Conservation (phyloP, 164 flowering plant genomes). For the Pachysandra terminalis region DNA sequence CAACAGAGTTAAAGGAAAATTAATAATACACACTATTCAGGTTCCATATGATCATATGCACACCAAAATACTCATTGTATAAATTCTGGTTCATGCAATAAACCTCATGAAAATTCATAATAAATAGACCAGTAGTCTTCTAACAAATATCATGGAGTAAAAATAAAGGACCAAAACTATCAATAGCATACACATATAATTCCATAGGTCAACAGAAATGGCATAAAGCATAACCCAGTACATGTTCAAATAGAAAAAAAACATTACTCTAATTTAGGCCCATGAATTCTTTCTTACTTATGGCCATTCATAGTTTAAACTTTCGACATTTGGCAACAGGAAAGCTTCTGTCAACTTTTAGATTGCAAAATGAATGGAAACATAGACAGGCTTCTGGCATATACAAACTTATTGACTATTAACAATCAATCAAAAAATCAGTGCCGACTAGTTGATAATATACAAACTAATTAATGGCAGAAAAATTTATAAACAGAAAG, state of each 20-base stretch:
- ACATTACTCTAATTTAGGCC: too few relatives aligned
- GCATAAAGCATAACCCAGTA: background rate
- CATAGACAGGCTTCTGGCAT: too few relatives aligned
- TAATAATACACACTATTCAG: background rate
- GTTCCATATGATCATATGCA: background rate
- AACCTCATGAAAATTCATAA: too few relatives aligned
- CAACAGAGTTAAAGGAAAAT: constrained; percentile 1
- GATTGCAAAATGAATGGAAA: too few relatives aligned
- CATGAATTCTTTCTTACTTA: too few relatives aligned
- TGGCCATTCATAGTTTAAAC: too few relatives aligned
- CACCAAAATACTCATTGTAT: background rate
- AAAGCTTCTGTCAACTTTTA: too few relatives aligned
- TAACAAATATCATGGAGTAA: background rate
- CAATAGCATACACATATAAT: background rate
- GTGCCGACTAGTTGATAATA: too few relatives aligned
- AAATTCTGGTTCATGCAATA: background rate
- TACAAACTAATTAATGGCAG: background rate
- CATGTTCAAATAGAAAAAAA: too few relatives aligned
- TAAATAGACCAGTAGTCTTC: background rate
- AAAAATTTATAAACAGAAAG: background rate
- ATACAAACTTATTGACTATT: too few relatives aligned
- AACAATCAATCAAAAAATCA: too few relatives aligned
- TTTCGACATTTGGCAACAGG: too few relatives aligned
- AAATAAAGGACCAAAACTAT: background rate
- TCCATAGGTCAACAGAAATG: background rate